Conservation (phyloP, 345 rosid species). For the Hirschfeldia incana region DNA sequence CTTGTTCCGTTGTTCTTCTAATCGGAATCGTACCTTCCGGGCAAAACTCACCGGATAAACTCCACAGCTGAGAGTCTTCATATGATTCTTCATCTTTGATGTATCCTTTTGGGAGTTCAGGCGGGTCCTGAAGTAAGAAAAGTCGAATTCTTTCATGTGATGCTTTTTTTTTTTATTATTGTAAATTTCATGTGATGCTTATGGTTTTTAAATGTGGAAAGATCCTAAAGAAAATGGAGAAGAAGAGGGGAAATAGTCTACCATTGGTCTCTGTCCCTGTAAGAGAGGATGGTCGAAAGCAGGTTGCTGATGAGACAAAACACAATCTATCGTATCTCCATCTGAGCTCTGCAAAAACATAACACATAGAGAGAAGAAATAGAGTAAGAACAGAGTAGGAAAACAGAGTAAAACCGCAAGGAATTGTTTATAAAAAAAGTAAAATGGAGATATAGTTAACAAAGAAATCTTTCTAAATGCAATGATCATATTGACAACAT, state of each 20-base stretch:
- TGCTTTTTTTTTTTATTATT: too few species aligned
- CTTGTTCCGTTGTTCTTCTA: slow-evolving; percentile 84
- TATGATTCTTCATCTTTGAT: slow-evolving; percentile 25
- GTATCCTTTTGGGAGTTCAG: slow-evolving; percentile 65
- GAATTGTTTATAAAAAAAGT: neutral
- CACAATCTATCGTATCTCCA: slow-evolving; percentile 88
- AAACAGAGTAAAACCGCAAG: slow-evolving; percentile 11
- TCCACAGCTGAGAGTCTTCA: slow-evolving; percentile 78
- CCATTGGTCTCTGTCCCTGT: slow-evolving; percentile 71
- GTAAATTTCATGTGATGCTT: neutral
- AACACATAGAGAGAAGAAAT: slow-evolving; percentile 11
- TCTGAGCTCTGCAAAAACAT: slow-evolving; percentile 68
- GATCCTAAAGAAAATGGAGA: neutral
- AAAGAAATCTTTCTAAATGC: neutral
- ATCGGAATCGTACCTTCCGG: slow-evolving; percentile 95
- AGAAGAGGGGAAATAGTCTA: slow-evolving; percentile 25
- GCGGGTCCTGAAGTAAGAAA: slow-evolving; percentile 56
- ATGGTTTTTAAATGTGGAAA: neutral
- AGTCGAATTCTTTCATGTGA: neutral
- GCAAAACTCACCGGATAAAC: slow-evolving; percentile 69
- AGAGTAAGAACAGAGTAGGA: slow-evolving; percentile 8
- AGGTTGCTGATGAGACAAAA: slow-evolving; percentile 71
- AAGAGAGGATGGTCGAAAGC: slow-evolving; percentile 90
- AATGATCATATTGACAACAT: neutral
- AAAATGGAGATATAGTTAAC: neutral